Conservation (phyloP, 129 eudicot species). For the Artemisia argyi region DNA sequence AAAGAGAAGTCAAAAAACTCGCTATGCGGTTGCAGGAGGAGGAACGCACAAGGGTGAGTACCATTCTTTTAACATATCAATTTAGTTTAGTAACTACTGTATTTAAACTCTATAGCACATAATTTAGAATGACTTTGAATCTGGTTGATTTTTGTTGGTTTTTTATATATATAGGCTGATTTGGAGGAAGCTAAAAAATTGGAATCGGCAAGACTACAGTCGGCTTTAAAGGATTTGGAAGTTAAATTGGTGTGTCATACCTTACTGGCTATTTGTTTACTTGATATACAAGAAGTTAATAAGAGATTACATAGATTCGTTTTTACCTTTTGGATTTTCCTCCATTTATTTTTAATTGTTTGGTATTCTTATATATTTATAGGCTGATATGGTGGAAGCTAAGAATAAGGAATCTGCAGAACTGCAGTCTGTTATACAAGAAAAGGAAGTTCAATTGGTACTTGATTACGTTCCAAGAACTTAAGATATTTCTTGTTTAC, state of each 20-base stretch:
- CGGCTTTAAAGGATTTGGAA: conserved; percentile 37
- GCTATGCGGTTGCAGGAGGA: conserved; percentile 61
- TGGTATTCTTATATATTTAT: conserved; percentile 11
- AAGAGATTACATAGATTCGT: neutral
- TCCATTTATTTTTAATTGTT: neutral
- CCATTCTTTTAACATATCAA: neutral
- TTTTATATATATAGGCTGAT: conserved; percentile 24
- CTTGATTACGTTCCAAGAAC: neutral
- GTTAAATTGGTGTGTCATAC: conserved; percentile 28
- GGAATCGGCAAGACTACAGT: conserved; percentile 27
- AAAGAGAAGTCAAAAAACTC: conserved; percentile 71
- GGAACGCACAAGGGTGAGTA: conserved; percentile 64
- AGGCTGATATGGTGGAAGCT: conserved; percentile 66
- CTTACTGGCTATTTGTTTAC: neutral
- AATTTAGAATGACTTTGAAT: neutral
- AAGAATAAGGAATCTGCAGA: conserved; percentile 48
- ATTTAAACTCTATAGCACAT: no score
- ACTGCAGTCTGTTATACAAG: conserved; percentile 50
- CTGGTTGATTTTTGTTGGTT: neutral
- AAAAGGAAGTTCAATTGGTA: conserved; percentile 44
- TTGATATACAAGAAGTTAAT: conserved; percentile 12
- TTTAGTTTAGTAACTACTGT: no score
- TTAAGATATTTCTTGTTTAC: neutral
- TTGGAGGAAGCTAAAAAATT: conserved; percentile 30
- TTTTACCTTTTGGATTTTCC: neutral